phyloP scores from a whole-genome alignment of 169 alveolate species.

The Plasmodium fragile region DNA sequence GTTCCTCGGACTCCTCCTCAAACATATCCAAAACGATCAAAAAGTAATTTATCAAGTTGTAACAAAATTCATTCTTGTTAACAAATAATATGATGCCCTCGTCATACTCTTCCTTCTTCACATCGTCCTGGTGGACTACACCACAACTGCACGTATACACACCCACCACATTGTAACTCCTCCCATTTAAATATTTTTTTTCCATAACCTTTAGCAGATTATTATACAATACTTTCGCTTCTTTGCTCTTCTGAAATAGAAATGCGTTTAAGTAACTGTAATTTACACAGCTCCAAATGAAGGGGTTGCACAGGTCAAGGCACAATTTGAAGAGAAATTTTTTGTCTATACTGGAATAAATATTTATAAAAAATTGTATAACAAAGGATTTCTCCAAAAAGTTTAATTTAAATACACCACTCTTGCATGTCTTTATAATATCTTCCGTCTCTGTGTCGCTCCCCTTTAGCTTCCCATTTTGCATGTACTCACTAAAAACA shows the following conservation, averaged over 20 bases:
- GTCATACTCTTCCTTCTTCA: neutral
- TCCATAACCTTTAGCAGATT: conserved; percentile 43
- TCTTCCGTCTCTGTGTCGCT: neutral
- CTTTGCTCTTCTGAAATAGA: conserved; percentile 59
- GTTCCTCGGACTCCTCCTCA: neutral
- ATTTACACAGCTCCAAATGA: conserved; percentile 47
- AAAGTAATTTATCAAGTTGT: conserved; percentile 70
- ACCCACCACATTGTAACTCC: conserved; percentile 1
- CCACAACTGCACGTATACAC: conserved; percentile 40
- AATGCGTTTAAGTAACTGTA: conserved; percentile 44
- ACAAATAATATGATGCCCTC: conserved; percentile 50
- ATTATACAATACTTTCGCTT: conserved; percentile 37
- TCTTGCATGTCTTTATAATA: neutral
- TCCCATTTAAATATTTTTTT: conserved; percentile 53
- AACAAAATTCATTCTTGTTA: conserved; percentile 65
- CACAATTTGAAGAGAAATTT: conserved; percentile 65
- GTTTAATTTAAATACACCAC: conserved; percentile 8
- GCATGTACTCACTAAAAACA: conserved; percentile 30
- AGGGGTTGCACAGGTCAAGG: conserved; percentile 67
- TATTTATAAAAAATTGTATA: conserved; percentile 66
- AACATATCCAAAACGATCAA: conserved; percentile 51
- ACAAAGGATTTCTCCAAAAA: conserved; percentile 59
- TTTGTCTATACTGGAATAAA: conserved; percentile 73
- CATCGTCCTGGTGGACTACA: neutral
- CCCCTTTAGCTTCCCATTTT: neutral